Conservation (phyloP, 306 rosid species). For the Trifolium repens region DNA sequence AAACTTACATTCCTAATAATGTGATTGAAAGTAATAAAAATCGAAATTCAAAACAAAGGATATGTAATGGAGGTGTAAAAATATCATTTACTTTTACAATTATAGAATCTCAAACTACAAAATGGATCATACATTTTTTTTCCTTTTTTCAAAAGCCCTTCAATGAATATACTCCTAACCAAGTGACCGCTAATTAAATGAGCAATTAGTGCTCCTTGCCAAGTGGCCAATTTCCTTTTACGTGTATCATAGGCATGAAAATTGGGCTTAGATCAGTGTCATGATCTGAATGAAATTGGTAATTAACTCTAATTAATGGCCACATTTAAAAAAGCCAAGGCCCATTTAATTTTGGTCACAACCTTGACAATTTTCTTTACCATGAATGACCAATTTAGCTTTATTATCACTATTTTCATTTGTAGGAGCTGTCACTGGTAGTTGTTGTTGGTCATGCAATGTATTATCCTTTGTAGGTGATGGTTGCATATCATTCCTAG, state of each 20-base stretch:
- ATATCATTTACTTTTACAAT: background rate
- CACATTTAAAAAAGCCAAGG: background rate
- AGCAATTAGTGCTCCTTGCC: background rate
- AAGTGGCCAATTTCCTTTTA: background rate
- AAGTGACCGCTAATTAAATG: background rate
- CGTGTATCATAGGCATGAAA: background rate
- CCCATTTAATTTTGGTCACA: conserved; percentile 12
- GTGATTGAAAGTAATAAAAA: too few relatives aligned
- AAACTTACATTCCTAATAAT: too few relatives aligned
- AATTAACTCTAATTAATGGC: background rate
- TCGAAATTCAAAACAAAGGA: background rate
- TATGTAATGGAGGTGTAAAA: background rate
- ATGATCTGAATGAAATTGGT: background rate
- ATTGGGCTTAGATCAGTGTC: background rate
- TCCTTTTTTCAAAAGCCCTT: background rate
- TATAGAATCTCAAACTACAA: background rate
- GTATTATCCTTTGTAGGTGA: conserved; percentile 24
- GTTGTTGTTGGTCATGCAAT: conserved; percentile 15
- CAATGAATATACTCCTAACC: background rate
- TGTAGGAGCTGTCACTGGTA: conserved; percentile 38
- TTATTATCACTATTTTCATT: background rate
- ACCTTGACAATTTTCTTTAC: background rate
- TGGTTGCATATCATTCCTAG: background rate
- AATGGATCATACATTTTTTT: background rate
- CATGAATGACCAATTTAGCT: background rate